Evolutionary conservation across 2,329 filamentous ascomycete genomes (phyloP).

Genomic region (Dothideomycetes sp.): DNA sequence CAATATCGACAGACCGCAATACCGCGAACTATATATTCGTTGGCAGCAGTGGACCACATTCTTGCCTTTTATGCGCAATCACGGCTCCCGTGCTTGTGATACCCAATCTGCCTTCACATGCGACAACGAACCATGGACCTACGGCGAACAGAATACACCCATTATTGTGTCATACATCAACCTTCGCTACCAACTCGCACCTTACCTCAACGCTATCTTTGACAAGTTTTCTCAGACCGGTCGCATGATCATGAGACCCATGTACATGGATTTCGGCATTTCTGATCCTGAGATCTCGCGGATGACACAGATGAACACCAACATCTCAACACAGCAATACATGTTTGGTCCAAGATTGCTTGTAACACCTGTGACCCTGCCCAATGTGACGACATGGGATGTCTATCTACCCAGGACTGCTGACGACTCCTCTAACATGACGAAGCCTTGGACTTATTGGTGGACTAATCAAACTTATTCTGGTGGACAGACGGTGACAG

Average conservation of each 20-base stretch:
- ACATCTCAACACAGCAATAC: slow-evolving; percentile 31
- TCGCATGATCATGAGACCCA: slow-evolving; percentile 30
- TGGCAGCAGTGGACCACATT: slow-evolving; percentile 27
- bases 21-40: slow-evolving; percentile 24
- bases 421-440: slow-evolving; percentile 15
- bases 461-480: slow-evolving; percentile 32
- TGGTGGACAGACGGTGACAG: slow-evolving; percentile 27
- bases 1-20: slow-evolving; percentile 24
- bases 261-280: slow-evolving; percentile 31
- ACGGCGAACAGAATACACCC: slow-evolving; percentile 22
- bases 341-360: slow-evolving; percentile 32
- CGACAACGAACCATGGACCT: slow-evolving; percentile 28
- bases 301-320: slow-evolving; percentile 24
- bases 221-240: slow-evolving; percentile 26
- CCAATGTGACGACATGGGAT: slow-evolving; percentile 29
- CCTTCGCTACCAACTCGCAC: slow-evolving; percentile 21
- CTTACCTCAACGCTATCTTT: slow-evolving; percentile 28
- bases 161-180: slow-evolving; percentile 25
- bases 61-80: slow-evolving; percentile 26
- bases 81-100: slow-evolving; percentile 23
- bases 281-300: slow-evolving; percentile 22
- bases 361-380: slow-evolving; percentile 28
- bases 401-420: slow-evolving; percentile 29
- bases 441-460: slow-evolving; percentile 32
- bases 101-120: slow-evolving; percentile 28